Evolutionary conservation across 345 rosid species (phyloP).

Genomic region (Eucalyptus microcorys): DNA sequence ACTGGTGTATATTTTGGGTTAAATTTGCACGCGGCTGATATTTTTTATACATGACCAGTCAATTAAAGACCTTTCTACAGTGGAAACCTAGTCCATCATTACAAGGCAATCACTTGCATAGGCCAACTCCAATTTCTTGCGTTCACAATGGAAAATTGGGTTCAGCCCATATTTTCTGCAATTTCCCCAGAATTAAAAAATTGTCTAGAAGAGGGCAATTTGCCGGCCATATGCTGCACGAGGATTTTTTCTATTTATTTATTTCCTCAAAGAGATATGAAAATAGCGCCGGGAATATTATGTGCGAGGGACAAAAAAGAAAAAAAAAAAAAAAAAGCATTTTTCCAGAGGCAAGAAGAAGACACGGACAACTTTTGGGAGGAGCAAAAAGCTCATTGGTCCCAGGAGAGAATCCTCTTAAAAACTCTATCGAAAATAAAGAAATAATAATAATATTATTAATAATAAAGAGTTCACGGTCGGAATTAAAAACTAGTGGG

Average conservation of each 20-base stretch:
- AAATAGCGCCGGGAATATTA: background rate
- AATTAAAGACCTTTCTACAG: background rate
- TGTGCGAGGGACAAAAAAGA: background rate
- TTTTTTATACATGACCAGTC: background rate
- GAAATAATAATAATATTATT: background rate
- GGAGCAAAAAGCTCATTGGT: background rate
- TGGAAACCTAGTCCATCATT: background rate
- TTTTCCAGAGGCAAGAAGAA: background rate
- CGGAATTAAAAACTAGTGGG: background rate
- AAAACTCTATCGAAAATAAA: background rate
- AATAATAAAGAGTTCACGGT: background rate
- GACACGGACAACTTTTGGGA: background rate
- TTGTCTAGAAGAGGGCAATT: background rate
- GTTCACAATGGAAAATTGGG: background rate
- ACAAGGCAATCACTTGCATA: background rate
- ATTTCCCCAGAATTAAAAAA: background rate
- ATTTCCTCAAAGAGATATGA: background rate
- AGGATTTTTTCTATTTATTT: background rate
- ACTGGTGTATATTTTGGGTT: accelerated
- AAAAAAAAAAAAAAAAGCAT: too few species aligned
- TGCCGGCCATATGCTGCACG: background rate
- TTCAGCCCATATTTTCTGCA: background rate
- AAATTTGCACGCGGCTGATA: background rate
- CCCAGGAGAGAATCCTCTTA: background rate
- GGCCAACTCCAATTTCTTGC: background rate